Base-by-base conservation (phyloP, 177 flowering plant species). In the Vitis hybrid region DNA sequence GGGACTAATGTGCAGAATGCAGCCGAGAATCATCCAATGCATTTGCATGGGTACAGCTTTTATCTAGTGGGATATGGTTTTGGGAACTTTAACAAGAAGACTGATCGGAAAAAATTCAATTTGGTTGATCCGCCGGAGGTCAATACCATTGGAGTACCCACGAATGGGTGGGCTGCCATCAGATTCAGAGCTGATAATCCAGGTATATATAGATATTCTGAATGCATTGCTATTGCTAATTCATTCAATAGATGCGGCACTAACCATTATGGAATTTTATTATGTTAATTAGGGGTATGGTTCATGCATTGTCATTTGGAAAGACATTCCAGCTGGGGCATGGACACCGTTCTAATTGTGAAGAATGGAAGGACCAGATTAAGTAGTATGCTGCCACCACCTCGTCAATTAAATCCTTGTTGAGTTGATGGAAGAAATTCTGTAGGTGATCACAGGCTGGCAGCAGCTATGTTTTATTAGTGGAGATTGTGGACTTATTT, bases 181-280 rank as follows among this genome's bases (percentile, higher is more conserved):
- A 67, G 86, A 71, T 81, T 81, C 55, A 32, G n/a, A 10, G 84
- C 82, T 0, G 73, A 76, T 30, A 83, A 83, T 67, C 87, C 87
- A 30, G 87, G 87, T 83, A 50, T 13, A 52, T 8, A 62, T 54
- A n/a, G 2, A 17, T 24, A 19, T 18, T 2, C 64, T 14, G 17
- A n/a, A 18, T 0, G 27, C 21, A 3, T 18, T 11, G 17, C 27
- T n/a, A 3, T 18, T 11, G 17, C 27, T n/a, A 59, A 59, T 59
- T 11, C 62, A 18, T n/a, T 21, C 11, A 18, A 4, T 19, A 32
- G 30, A 40, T 40, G 48, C 9, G 9, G 48, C 15, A 18, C 49
- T 2, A 10, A 62, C 12, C 21, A 12, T 11, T n/a, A 8, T 12
- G 13, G 6, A 7, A 5, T 10, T 46, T 40, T 18, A 7, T 7